A percentile compares a stretch with the other conserved stretches of the same genome.
Evolutionary conservation across 2,329 filamentous ascomycete species (phyloP).

Genomic region (Scopulariopsis brevicaulis): DNA sequence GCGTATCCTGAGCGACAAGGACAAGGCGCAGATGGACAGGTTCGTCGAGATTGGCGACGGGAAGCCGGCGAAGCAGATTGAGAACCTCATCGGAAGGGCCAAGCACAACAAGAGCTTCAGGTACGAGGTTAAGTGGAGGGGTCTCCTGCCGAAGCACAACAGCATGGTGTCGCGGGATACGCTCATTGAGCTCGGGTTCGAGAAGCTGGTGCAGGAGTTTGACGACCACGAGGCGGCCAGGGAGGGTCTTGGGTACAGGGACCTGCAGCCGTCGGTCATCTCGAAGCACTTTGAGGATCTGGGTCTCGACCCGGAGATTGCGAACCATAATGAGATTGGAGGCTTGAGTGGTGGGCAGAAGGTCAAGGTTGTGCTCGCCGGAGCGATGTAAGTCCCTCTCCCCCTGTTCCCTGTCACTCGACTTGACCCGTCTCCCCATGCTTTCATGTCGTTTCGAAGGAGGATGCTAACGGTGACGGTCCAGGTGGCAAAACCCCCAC

Average conservation of each 20-base stretch:
- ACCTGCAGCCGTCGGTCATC: conserved; percentile 86
- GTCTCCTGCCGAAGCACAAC: conserved; percentile 86
- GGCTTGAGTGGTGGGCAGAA: conserved; percentile 95
- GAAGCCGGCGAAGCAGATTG: conserved; percentile 64
- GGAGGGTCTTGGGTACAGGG: conserved; percentile 92
- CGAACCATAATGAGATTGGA: conserved; percentile 97
- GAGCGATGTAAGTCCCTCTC: conserved; percentile 52
- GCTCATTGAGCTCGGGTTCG: conserved; percentile 71
- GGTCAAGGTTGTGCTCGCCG: conserved; percentile 95
- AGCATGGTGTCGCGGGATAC: conserved; percentile 88
- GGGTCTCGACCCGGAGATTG: conserved; percentile 92
- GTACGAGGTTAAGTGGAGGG: conserved; percentile 95
- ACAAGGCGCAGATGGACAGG: conserved; percentile 87
- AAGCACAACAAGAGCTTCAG: conserved; percentile 99
- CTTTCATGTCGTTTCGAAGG: background rate
- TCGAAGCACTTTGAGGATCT: conserved; percentile 97
- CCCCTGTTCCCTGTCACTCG: background rate
- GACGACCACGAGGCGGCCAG: conserved; percentile 98
- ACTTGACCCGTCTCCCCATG: background rate
- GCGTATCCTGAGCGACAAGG: conserved; percentile 73
- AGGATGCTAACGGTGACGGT: background rate
- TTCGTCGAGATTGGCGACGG: conserved; percentile 77
- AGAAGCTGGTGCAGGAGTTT: conserved; percentile 93
- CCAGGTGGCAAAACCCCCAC: conserved; percentile 81
- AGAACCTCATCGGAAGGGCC: conserved; percentile 86